Evolutionary conservation across 2,329 filamentous ascomycete species (phyloP), one percentile per base, ranked within the genome.

Genomic region (Balansia obtecta): DNA sequence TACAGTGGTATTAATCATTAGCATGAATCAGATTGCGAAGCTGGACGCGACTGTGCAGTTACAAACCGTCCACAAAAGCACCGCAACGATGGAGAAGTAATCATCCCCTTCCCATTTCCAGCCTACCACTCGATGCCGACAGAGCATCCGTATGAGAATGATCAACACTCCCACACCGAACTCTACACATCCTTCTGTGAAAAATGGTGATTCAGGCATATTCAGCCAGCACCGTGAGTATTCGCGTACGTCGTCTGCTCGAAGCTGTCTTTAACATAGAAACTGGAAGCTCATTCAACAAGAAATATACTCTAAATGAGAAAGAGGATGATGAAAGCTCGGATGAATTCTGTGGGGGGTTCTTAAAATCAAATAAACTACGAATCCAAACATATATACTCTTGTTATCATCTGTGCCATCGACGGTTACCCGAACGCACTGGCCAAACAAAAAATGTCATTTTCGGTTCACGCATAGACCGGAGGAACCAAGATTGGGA

Each of bases 51-150:
- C 11, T 37, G 3, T 37, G 34, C 11, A 6, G 30, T 15, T 15
- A 47, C 49, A n/a, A 27, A 51, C 49, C 27, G 49, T 51, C 45
- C 39, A 51, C 9, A 51, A 22, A 20, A 47, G 18, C 16, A 12
- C 30, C 37, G 45, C 33, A 10, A 39, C n/a, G n/a, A 48, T 13
- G 38, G 49, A 34, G 30, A 47, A 38, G 40, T 27, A 45, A 39
- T 51, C 49, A 22, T 51, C 49, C 30, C 49, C 49, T 8, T 47
- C 49, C 49, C 49, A 51, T 13, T 39, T 47, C 34, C 22, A 38
- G 33, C 45, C 39, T 22, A 51, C 49, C 18, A 33, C 8, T 37
- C 15, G 45, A 37, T 12, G 20, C 10, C 49, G 49, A n/a, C 45
- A 51, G n/a, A 9, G 4, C 6, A 51, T 7, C 8, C 49, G 49